phyloP scores from a whole-genome alignment of 257 asterid genomes.

The Solanum lycopersicoides region DNA sequence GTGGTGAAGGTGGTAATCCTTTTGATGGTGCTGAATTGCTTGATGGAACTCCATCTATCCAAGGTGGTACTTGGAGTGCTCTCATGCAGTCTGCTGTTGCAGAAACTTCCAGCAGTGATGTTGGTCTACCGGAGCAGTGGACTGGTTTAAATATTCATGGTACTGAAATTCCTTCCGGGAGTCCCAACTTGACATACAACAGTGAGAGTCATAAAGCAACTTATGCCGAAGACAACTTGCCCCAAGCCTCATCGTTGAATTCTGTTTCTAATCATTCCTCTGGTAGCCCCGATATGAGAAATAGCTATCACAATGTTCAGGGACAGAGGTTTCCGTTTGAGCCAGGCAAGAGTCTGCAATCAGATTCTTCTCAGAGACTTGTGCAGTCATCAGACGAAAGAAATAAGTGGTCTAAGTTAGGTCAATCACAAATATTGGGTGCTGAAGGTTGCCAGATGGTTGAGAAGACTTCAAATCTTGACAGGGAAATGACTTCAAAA shows the following conservation, averaged over 20 bases:
- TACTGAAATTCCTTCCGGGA: constrained; percentile 23
- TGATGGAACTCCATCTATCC: constrained; percentile 43
- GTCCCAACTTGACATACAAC: constrained; percentile 24
- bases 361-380: constrained; percentile 35
- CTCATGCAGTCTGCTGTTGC: constrained; percentile 98
- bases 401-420: constrained; percentile 26
- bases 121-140: constrained; percentile 49
- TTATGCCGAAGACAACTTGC: constrained; percentile 13
- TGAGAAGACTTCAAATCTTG: constrained; percentile 31
- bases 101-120: constrained; percentile 62
- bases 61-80: constrained; percentile 97
- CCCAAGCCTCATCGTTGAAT: constrained; percentile 18
- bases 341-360: constrained; percentile 15
- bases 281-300: constrained; percentile 15
- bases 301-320: constrained; percentile 17
- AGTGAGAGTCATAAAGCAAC: constrained; percentile 26
- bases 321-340: constrained; percentile 30
- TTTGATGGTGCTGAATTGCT: constrained; percentile 28
- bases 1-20: constrained; percentile 36
- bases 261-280: constrained; percentile 24
- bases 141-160: constrained; percentile 38
- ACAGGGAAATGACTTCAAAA: constrained; percentile 21
- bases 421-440: constrained; percentile 19
- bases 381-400: constrained; percentile 25
- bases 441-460: constrained; percentile 24